Conservation (phyloP, 306 rosid genomes). For the Vigna nakashimae region DNA sequence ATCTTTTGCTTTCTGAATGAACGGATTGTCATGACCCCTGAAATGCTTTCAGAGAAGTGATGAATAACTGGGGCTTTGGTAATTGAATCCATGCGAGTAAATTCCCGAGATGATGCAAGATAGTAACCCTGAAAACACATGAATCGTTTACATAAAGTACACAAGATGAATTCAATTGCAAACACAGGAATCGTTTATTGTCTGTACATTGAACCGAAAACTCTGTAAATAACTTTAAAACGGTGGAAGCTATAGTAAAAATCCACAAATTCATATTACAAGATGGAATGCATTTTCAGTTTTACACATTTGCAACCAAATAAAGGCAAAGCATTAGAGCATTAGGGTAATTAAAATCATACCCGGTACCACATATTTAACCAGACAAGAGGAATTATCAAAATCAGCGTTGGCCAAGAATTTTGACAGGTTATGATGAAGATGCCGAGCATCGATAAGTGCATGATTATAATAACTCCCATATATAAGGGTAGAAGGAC, state of each 20-base stretch:
- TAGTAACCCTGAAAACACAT: constrained; percentile 59
- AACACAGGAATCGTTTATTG: constrained; percentile 2
- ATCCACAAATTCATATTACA: neutral
- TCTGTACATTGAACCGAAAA: neutral
- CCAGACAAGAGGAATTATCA: constrained; percentile 76
- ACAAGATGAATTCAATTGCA: neutral
- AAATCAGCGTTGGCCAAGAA: constrained; percentile 79
- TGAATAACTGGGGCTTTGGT: constrained; percentile 88
- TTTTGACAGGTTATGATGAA: constrained; percentile 70
- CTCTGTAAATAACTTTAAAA: too few species aligned
- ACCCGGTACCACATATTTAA: constrained; percentile 85
- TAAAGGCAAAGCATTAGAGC: constrained; percentile 22
- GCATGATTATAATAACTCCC: constrained; percentile 53
- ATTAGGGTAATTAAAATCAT: constrained; percentile 31
- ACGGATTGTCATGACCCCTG: constrained; percentile 83
- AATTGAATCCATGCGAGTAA: constrained; percentile 78
- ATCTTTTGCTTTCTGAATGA: constrained; percentile 59
- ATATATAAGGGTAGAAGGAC: constrained; percentile 59
- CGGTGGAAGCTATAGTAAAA: too few species aligned
- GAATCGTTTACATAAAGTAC: neutral
- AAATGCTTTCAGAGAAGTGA: constrained; percentile 83
- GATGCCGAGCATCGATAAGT: constrained; percentile 61
- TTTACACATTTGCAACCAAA: constrained; percentile 1
- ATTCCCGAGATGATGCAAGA: constrained; percentile 79
- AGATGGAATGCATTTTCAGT: neutral